phyloP scores from a whole-genome alignment of 169 alveolate species.

The Theileria sp. region DNA sequence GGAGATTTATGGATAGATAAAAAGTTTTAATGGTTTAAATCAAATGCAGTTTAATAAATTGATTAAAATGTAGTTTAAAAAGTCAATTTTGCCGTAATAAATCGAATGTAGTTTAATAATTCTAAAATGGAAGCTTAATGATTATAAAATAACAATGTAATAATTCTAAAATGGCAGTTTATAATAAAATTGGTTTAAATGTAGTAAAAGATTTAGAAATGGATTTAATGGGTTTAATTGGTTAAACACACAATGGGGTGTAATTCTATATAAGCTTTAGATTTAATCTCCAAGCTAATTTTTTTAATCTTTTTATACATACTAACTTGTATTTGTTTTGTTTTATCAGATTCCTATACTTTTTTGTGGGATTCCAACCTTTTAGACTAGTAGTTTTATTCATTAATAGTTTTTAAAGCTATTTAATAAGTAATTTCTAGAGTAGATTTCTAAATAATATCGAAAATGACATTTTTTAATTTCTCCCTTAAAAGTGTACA shows the following conservation, averaged over 20 bases:
- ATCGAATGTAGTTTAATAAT: background rate
- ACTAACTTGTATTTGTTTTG: background rate
- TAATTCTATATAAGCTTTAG: constrained; percentile 6
- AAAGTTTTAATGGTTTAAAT: background rate
- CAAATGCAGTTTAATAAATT: background rate
- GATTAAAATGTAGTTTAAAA: background rate
- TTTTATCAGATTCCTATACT: background rate
- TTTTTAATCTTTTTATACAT: background rate
- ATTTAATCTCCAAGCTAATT: constrained; percentile 10
- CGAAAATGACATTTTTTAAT: background rate
- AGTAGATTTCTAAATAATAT: background rate
- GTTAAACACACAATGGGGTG: constrained; percentile 19
- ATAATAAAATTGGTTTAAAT: background rate
- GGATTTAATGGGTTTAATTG: background rate
- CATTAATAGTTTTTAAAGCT: background rate
- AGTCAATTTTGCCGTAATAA: background rate
- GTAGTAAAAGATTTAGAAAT: background rate
- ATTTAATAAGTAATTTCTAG: too few relatives aligned
- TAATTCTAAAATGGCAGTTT: background rate
- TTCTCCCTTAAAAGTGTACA: background rate
- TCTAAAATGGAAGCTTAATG: background rate
- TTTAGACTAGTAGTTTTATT: background rate
- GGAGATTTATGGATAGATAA: background rate
- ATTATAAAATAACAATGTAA: background rate
- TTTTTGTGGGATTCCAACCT: background rate